Conservation (phyloP, 139 green algal species). For the Tetradesmus obliquus region DNA sequence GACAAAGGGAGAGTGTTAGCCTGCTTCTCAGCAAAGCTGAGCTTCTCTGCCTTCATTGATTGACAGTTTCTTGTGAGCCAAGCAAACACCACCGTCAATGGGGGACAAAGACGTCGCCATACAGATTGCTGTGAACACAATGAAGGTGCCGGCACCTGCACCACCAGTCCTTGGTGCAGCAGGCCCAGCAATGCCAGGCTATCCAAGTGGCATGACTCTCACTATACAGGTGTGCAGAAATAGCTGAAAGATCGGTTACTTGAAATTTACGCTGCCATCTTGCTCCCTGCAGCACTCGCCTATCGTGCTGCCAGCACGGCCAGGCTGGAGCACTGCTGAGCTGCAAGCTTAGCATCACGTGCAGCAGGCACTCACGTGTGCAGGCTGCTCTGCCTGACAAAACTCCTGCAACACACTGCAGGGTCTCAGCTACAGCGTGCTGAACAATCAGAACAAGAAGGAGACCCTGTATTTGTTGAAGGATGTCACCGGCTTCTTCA, state of each 20-base stretch:
- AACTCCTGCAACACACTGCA: slow-evolving; percentile 16
- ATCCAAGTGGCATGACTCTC: neutral
- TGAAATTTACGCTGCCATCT: neutral
- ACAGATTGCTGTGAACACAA: neutral
- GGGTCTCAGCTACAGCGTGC: slow-evolving; percentile 73
- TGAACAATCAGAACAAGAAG: slow-evolving; percentile 58
- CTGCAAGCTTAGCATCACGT: neutral
- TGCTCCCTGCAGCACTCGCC: neutral
- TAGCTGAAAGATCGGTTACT: no score
- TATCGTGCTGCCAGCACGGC: neutral
- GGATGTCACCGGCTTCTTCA: slow-evolving; percentile 46
- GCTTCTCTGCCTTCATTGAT: neutral
- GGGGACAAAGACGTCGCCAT: neutral
- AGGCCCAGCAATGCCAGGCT: neutral
- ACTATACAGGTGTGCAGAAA: neutral
- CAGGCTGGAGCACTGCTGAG: neutral
- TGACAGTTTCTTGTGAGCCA: neutral
- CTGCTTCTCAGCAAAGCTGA: no score
- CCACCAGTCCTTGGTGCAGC: neutral
- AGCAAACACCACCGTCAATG: neutral
- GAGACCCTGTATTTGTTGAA: slow-evolving; percentile 56
- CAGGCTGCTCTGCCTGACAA: neutral
- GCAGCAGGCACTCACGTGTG: neutral
- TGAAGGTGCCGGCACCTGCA: neutral
- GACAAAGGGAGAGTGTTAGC: neutral